phyloP scores from a whole-genome alignment of 2,329 filamentous ascomycete species.

The Hypoxylon sp. region DNA sequence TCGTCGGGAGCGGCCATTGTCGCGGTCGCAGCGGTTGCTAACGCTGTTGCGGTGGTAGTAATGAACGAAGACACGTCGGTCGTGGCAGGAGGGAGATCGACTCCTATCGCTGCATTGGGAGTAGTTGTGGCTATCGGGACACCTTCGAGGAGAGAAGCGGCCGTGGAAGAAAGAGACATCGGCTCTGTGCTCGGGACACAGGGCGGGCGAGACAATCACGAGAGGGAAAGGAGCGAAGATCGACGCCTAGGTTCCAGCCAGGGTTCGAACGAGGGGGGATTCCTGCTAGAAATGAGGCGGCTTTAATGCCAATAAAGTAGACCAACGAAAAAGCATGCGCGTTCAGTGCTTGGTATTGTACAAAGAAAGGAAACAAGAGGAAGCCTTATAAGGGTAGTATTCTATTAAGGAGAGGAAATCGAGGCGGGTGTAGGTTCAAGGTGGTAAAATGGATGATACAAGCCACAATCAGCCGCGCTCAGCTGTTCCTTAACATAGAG shows the following conservation, averaged over 20 bases:
- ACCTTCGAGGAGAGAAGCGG: constrained; percentile 40
- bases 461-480: constrained; percentile 44
- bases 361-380: constrained; percentile 28
- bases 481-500: constrained; percentile 22
- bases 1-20: constrained; percentile 48
- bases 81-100: constrained; percentile 41
- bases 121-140: constrained; percentile 43
- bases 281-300: constrained; percentile 15
- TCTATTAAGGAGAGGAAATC: constrained; percentile 21
- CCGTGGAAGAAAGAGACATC: constrained; percentile 50
- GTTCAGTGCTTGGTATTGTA: constrained; percentile 15
- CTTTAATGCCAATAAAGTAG: constrained; percentile 22
- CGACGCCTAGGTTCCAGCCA: constrained; percentile 44
- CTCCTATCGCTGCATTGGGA: constrained; percentile 46
- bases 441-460: constrained; percentile 35
- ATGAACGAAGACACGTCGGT: constrained; percentile 46
- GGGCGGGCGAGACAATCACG: constrained; percentile 16
- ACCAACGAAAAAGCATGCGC: constrained; percentile 22
- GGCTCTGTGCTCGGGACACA: constrained; percentile 35
- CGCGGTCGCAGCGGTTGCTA: constrained; percentile 46
- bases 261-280: constrained; percentile 27
- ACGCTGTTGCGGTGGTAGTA: constrained; percentile 47
- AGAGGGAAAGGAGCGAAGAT: constrained; percentile 39
- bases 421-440: constrained; percentile 21
- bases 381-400: constrained; percentile 20